A percentile compares a stretch with the other conserved stretches of the same genome.
These are phyloP conservation scores for Suillus americanus DNA, from an alignment of 768 basidiomycete species.

Conservation along the genomic window DNA sequence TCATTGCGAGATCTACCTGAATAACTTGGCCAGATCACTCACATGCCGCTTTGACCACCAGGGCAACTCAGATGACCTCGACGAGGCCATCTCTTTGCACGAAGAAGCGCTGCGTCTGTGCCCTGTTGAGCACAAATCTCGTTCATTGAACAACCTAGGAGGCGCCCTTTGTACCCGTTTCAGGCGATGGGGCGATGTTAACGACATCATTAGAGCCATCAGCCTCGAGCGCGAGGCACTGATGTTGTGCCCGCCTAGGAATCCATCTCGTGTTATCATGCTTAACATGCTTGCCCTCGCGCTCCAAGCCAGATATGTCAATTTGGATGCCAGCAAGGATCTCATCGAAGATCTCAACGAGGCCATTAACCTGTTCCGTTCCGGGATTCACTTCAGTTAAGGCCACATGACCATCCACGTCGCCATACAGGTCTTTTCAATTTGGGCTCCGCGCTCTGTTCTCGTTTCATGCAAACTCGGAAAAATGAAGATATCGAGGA, in stretches of 20 bases:
- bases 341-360: not conserved
- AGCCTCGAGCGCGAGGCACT: not conserved
- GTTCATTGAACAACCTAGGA: not conserved
- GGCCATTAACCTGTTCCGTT: not conserved
- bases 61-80: not conserved
- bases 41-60: accelerated
- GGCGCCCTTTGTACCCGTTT: not conserved
- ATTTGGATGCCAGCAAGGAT: not conserved
- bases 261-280: not conserved
- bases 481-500: not conserved
- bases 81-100: not conserved
- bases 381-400: not conserved
- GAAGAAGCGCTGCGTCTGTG: not conserved
- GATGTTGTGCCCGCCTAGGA: not conserved
- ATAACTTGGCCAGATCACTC: not conserved
- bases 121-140: not conserved
- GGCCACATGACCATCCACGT: not conserved
- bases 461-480: not conserved
- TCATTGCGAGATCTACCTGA: not conserved
- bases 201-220: not conserved
- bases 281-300: not conserved
- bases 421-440: not conserved
- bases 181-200: not conserved
- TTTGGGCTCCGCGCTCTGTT: not conserved
- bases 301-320: not conserved